Base-by-base conservation (phyloP, 2,329 filamentous ascomycete genomes). In the Curvularia spicifera region DNA sequence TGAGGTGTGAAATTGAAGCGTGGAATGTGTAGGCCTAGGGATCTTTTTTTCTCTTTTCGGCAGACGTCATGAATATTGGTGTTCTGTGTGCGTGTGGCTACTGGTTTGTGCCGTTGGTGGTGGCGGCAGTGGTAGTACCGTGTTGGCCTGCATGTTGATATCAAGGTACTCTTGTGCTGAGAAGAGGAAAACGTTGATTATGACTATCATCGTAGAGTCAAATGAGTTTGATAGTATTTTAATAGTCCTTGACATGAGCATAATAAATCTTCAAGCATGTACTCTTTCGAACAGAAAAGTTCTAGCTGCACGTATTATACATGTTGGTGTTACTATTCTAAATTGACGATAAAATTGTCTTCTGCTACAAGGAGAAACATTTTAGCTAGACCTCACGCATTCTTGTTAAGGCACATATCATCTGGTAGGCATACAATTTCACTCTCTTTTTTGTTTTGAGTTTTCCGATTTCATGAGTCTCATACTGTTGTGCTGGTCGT, bases 141-240 rank as follows among this genome's bases (percentile, higher is more conserved):
- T 50, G 47, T 50, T 50, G 47, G 47, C 9, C 24, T 33, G 15
- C 24, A 12, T 39, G 47, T 9, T 50, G 47, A 40, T 50, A 50
- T 50, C 47, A 50, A 13, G 47, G 47, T 50, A 50, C 47, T 50
- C 47, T 50, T 24, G 47, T 15, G n/a, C 22, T 1, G 47, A 15
- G 9, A 4, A 13, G 12, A 28, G 24, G 33, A n/a, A 35, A 28
- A 22, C 22, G 28, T 24, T 33, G 28, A 10, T 7, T 33, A 1
- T 33, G 28, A 15, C 26, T 28, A 4, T n/a, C 35, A n/a, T 18
- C 8, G 15, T 37, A 7, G 15, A 8, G 7, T 18, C 18, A 5
- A 2, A 12, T 1, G 6, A 37, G 5, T 37, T 18, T 4, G 8
- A 18, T 37, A 2, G 12, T 5, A 5, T 15, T 6, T 12, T 1